Conservation (phyloP, 768 basidiomycete species). For the Lepiota subincarnata region DNA sequence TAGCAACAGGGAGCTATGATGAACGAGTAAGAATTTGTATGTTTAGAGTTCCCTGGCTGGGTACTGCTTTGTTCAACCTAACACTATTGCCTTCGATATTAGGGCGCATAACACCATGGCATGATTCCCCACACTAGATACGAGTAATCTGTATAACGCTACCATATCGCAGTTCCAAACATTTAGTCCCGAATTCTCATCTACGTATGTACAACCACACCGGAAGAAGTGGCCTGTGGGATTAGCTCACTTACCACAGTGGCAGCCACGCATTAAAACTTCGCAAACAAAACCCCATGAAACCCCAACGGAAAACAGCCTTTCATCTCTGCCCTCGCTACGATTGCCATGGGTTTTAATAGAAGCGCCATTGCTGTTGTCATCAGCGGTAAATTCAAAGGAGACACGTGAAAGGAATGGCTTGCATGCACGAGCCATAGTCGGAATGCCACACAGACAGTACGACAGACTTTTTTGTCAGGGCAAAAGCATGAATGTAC, state of each 20-base stretch:
- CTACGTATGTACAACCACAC: no score
- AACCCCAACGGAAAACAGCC: neutral
- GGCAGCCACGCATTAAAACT: no score
- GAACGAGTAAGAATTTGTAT: conserved; percentile 31
- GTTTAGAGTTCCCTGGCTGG: conserved; percentile 8
- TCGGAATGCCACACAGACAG: conserved; percentile 2
- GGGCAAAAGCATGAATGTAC: conserved; percentile 7
- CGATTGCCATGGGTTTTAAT: neutral
- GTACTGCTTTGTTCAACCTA: neutral
- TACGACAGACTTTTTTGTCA: conserved; percentile 5
- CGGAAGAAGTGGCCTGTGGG: no score
- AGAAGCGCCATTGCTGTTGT: neutral
- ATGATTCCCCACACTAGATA: no score
- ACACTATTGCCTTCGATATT: neutral
- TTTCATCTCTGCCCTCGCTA: no score
- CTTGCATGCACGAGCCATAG: neutral
- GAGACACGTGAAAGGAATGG: neutral
- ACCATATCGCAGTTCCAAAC: no score
- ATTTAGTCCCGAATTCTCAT: no score
- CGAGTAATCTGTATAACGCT: no score
- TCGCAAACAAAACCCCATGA: neutral
- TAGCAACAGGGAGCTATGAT: conserved; percentile 32
- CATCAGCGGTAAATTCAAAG: neutral
- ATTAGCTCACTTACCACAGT: no score
- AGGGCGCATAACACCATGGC: conserved; percentile 11